Evolutionary conservation across 192 early-diverging fungal species (phyloP).

Genomic region (Podila horticola): DNA sequence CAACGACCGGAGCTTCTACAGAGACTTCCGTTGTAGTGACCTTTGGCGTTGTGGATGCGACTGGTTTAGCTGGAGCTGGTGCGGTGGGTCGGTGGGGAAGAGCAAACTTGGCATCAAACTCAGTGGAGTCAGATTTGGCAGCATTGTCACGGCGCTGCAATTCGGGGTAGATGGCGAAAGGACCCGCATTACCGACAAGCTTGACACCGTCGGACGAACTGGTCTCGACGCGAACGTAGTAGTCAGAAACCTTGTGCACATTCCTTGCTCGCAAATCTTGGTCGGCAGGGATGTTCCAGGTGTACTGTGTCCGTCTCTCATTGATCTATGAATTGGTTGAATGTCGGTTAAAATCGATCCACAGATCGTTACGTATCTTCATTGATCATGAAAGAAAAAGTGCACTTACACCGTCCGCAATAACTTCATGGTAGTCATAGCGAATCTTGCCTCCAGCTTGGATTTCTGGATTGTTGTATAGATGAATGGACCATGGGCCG

Average conservation of each 20-base stretch:
- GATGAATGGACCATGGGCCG: conserved; percentile 29
- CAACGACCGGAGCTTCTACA: no score
- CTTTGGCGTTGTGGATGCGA: background rate
- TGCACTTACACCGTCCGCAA: conserved; percentile 28
- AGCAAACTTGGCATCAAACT: conserved; percentile 17
- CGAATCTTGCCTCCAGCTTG: conserved; percentile 2
- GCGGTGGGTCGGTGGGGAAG: background rate
- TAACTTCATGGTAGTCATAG: conserved; percentile 36
- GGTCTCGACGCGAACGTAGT: conserved; percentile 40
- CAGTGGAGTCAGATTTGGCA: background rate
- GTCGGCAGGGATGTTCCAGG: conserved; percentile 29
- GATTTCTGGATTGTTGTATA: conserved; percentile 42
- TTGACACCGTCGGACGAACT: conserved; percentile 11
- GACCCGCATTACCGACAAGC: conserved; percentile 38
- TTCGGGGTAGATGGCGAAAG: conserved; percentile 21
- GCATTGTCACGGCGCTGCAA: conserved; percentile 11
- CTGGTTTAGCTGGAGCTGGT: background rate
- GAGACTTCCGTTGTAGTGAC: no score
- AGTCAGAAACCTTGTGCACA: conserved; percentile 16
- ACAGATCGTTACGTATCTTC: no score
- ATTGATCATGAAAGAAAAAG: background rate
- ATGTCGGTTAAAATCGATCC: no score
- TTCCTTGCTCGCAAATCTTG: conserved; percentile 6
- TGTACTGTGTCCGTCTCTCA: conserved; percentile 11
- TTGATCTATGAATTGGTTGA: conserved; percentile 6